Evolutionary conservation across 108 stramenopile species (phyloP).

Genomic region (Nitzschia inconspicua): DNA sequence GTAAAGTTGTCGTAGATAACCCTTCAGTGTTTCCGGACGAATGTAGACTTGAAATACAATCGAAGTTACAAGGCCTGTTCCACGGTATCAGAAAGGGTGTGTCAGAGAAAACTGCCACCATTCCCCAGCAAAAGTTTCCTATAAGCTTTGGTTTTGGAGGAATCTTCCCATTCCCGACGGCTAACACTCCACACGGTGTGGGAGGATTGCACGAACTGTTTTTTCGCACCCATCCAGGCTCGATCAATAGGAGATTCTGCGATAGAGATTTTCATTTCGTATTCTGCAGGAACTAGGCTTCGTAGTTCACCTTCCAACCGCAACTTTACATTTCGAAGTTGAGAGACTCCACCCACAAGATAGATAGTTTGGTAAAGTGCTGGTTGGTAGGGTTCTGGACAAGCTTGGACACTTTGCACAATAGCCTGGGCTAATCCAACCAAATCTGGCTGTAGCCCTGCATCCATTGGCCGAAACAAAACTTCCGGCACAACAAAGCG

Average conservation of each 20-base stretch:
- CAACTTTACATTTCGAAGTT: conserved; percentile 68
- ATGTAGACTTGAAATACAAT: not conserved
- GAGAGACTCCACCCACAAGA: conserved; percentile 83
- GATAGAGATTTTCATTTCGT: conserved; percentile 49
- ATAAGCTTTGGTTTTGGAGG: conserved; percentile 24
- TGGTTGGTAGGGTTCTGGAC: conserved; percentile 60
- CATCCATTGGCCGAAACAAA: conserved; percentile 89
- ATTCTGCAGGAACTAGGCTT: conserved; percentile 61
- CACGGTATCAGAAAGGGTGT: not conserved
- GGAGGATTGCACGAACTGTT: conserved; percentile 1
- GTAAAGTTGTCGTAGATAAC: too few relatives aligned
- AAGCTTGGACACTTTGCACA: conserved; percentile 70
- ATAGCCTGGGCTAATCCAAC: conserved; percentile 85
- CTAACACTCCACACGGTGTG: conserved; percentile 29
- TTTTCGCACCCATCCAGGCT: conserved; percentile 38
- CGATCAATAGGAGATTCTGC: conserved; percentile 57
- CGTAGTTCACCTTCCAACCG: conserved; percentile 76
- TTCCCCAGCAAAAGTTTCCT: conserved; percentile 17
- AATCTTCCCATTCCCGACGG: conserved; percentile 31
- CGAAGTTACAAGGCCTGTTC: not conserved
- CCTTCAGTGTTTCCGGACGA: too few relatives aligned
- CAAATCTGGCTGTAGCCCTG: conserved; percentile 67
- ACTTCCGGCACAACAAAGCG: conserved; percentile 92
- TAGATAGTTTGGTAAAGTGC: conserved; percentile 80
- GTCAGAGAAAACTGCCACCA: too few relatives aligned